A percentile compares a stretch with the other conserved stretches of the same genome.
phyloP scores from a whole-genome alignment of 2,329 filamentous ascomycete species.

The Ophiostoma ulmi region DNA sequence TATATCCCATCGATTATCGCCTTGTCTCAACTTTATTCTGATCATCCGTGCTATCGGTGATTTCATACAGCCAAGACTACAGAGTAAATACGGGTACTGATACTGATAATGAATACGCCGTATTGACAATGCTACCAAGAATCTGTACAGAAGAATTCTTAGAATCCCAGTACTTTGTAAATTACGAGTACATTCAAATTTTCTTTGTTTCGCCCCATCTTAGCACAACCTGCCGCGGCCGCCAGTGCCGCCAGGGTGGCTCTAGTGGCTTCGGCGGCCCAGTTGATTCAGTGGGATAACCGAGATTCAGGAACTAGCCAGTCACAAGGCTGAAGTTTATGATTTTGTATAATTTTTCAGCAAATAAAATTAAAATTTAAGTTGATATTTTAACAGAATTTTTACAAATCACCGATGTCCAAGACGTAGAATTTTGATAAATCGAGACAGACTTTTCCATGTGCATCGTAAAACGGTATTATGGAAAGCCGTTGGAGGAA shows the following conservation, averaged over 20 bases:
- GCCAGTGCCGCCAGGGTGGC: not conserved
- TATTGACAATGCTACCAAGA: not conserved
- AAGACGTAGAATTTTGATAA: too few species aligned
- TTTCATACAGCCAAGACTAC: too few species aligned
- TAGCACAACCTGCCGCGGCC: not conserved
- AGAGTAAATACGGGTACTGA: too few species aligned
- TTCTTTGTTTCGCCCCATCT: not conserved
- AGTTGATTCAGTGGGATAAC: too few species aligned
- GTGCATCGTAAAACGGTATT: not conserved
- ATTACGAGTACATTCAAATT: not conserved
- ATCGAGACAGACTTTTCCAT: not conserved
- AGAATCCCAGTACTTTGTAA: not conserved
- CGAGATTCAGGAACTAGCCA: constrained; percentile 1
- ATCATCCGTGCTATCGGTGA: not conserved
- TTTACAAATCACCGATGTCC: too few species aligned
- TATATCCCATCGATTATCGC: not conserved
- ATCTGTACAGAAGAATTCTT: not conserved
- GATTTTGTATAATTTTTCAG: too few species aligned
- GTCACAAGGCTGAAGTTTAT: not conserved
- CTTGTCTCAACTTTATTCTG: constrained; percentile 3
- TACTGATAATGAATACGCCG: not conserved
- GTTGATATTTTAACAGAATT: too few species aligned
- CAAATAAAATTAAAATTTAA: too few species aligned
- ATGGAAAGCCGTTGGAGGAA: too few species aligned
- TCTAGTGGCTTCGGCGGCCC: not conserved